Conservation (phyloP, 2,329 filamentous ascomycete genomes). For the Colletotrichum sp. region DNA sequence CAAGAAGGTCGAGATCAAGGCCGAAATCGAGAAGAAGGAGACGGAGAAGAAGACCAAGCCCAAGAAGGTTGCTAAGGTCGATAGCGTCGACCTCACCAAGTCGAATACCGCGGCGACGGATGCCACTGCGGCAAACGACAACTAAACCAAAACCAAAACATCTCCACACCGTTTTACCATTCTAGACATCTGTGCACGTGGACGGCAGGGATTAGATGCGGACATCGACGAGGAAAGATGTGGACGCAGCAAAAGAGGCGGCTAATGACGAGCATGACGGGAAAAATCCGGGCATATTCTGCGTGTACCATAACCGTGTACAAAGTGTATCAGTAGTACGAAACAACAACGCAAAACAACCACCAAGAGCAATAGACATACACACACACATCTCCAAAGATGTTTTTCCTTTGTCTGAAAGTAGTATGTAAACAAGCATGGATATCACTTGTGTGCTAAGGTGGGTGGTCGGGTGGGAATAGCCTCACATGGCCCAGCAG, state of each 20-base stretch:
- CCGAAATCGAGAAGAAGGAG: constrained; percentile 14
- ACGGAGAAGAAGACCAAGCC: constrained; percentile 3
- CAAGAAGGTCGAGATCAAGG: constrained; percentile 19
- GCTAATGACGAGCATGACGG: constrained; percentile 19
- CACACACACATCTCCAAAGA: constrained; percentile 2
- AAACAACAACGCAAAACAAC: background rate
- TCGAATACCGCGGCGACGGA: constrained; percentile 31
- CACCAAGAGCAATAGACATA: constrained; percentile 10
- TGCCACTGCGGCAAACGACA: constrained; percentile 35
- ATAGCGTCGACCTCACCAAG: constrained; percentile 15
- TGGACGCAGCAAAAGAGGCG: background rate
- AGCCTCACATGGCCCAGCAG: background rate
- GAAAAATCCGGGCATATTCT: constrained; percentile 5
- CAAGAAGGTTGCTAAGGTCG: background rate
- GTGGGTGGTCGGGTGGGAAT: background rate
- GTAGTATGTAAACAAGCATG: background rate
- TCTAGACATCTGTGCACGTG: background rate
- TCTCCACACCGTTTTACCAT: background rate
- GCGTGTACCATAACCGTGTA: constrained; percentile 20
- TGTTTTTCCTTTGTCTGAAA: background rate
- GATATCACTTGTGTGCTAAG: background rate
- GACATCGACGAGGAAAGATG: background rate
- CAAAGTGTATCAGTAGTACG: constrained; percentile 18
- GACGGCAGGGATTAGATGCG: background rate
- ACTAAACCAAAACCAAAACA: background rate